Percentiles rank a stretch among this genome's conserved stretches.
Conservation (phyloP, 2,329 filamentous ascomycete genomes). For the Cadophora sp. region DNA sequence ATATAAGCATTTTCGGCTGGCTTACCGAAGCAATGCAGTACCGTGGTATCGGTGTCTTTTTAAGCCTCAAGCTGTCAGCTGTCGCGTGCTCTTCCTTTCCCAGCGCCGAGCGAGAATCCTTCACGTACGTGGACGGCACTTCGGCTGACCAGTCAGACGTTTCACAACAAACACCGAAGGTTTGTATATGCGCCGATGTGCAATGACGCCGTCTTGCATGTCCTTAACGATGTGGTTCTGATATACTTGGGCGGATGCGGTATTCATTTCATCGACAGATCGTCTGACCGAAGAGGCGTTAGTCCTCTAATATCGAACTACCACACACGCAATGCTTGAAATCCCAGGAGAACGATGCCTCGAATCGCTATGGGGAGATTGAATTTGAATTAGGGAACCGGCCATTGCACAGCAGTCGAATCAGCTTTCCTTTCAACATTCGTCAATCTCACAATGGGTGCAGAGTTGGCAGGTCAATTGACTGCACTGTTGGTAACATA, state of each 20-base stretch:
- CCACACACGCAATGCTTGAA: neutral
- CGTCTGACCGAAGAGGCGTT: neutral
- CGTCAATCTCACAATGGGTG: neutral
- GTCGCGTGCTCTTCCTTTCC: neutral
- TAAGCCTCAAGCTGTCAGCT: neutral
- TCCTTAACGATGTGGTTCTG: neutral
- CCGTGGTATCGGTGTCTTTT: constrained; percentile 10
- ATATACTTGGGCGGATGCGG: constrained; percentile 6
- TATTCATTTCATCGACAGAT: neutral
- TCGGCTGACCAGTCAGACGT: constrained; percentile 5
- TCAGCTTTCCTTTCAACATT: neutral
- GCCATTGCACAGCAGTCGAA: neutral
- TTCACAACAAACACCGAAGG: constrained; percentile 11
- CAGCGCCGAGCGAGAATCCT: constrained; percentile 3
- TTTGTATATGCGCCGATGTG: constrained; percentile 6
- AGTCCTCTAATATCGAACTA: neutral
- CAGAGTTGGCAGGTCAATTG: neutral
- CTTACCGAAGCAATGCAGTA: neutral
- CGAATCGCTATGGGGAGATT: neutral
- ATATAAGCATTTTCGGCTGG: constrained; percentile 1
- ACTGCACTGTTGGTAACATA: too few relatives aligned
- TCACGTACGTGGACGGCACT: neutral
- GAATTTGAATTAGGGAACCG: neutral
- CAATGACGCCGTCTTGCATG: neutral
- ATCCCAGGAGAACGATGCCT: neutral